Evolutionary conservation across 768 basidiomycete species (phyloP).

Genomic region (Agaricus sinodeliciosus): DNA sequence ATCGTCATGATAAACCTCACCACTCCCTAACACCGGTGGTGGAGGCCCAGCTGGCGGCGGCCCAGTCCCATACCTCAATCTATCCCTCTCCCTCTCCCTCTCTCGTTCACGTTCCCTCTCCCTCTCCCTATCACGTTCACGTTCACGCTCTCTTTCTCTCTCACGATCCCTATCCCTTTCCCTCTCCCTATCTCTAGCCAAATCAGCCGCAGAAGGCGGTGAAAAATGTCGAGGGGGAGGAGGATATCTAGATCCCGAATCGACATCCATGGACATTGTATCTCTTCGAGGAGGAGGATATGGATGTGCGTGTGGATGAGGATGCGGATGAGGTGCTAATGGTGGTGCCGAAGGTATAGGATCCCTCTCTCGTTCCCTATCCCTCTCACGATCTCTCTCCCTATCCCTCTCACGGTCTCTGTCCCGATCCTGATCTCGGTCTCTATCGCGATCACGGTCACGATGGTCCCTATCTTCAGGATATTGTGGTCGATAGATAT

Average conservation of each 20-base stretch:
- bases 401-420: background rate
- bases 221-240: constrained; percentile 22
- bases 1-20: constrained; percentile 8
- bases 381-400: background rate
- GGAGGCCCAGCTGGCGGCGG: constrained; percentile 16
- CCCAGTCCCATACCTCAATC: constrained; percentile 21
- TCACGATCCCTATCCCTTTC: constrained; percentile 7
- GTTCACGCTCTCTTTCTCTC: background rate
- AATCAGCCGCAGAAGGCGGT: constrained; percentile 26
- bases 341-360: background rate
- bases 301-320: background rate
- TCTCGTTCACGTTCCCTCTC: background rate
- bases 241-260: constrained; percentile 12
- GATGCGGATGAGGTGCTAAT: background rate
- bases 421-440: background rate
- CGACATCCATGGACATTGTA: constrained; percentile 23
- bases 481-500: constrained; percentile 32
- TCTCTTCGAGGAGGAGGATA: background rate
- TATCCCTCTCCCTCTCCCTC: background rate
- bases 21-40: background rate
- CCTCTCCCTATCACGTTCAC: background rate
- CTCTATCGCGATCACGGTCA: constrained; percentile 24
- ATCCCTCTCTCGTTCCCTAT: background rate
- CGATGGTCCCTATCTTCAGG: constrained; percentile 33
- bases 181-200: constrained; percentile 23